Base-by-base conservation (phyloP, 192 early-diverging fungal genomes). In the Tieghemiomyces parasiticus region DNA sequence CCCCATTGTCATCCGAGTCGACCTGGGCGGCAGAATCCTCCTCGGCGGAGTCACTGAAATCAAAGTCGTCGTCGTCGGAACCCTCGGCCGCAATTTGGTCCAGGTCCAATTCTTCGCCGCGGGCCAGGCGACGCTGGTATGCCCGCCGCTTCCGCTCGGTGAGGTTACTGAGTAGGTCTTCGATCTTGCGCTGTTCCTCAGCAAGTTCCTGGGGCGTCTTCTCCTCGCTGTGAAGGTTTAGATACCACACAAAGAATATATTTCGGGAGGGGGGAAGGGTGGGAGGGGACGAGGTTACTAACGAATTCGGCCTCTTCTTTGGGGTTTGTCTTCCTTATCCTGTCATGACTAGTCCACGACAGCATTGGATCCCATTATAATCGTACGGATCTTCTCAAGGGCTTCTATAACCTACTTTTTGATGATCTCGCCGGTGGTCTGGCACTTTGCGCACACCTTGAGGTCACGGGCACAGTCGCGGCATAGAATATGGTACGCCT, bases 401-500 rank as follows among this genome's bases (percentile, higher is more conserved):
- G 46, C 8, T 55, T 24, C 9, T 24, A 42, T 42, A 42, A 58
- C 61, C 47, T 64, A 71, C 69, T 62, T 54, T 19, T 67, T 62
- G 22, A 88, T 72, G 46, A 91, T 85, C 38, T 90, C 78, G 32
- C 71, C 63, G 3, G 63, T 66, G 63, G 88, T 80, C 64, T 81
- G 69, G 73, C 93, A 99, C 72, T 96, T 96, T 42, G 92, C 93
- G 58, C 93, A 99, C 25, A 93, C 89, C 42, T 81, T 76, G 74
- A 87, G 91, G 4, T 68, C 65, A 30, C 60, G 59, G 4, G 93
- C 89, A 67, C 95, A 99, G 35, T 79, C 78, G 64, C 85, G 75
- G 74, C 95, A 99, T 2, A 94, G 66, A 16, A 95, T 83, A 74
- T 96, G 95, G 71, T 99, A 99, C 20, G 93, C 93, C 61, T 95